Percentiles rank a stretch among this genome's conserved stretches.
Evolutionary conservation across 495 filamentous ascomycete species (phyloP).

Genomic region (Umbilicaria muhlenbergii): DNA sequence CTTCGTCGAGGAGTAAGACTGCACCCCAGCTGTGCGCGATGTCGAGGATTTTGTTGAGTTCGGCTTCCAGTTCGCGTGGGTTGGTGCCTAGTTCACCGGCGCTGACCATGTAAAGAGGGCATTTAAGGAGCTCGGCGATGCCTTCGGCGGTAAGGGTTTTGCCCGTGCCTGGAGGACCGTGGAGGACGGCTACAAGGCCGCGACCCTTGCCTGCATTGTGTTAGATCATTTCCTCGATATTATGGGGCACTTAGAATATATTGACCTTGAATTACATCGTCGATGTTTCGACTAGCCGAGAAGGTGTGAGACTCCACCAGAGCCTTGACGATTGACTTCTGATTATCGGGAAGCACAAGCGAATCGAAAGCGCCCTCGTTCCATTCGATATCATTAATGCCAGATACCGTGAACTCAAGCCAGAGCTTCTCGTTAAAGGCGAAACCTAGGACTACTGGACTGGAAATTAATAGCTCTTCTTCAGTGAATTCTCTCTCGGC

Average conservation of each 20-base stretch:
- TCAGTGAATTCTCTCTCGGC: conserved; percentile 51
- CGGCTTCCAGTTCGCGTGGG: conserved; percentile 56
- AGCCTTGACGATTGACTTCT: conserved; percentile 68
- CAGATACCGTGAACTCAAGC: conserved; percentile 78
- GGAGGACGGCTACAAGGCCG: conserved; percentile 59
- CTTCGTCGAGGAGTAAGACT: conserved; percentile 61
- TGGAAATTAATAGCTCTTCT: conserved; percentile 77
- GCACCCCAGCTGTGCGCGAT: conserved; percentile 82
- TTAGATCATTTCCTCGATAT: not conserved
- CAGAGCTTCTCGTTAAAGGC: conserved; percentile 81
- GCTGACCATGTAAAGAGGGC: conserved; percentile 73
- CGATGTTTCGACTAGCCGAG: conserved; percentile 66
- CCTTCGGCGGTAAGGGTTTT: conserved; percentile 85
- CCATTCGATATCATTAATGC: conserved; percentile 69
- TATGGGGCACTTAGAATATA: not conserved
- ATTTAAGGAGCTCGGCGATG: conserved; percentile 67
- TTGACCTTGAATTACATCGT: conserved; percentile 51
- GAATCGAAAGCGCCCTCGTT: conserved; percentile 68
- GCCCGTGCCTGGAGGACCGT: conserved; percentile 73
- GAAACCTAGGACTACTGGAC: conserved; percentile 87
- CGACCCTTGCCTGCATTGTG: conserved; percentile 60
- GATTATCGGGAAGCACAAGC: conserved; percentile 57
- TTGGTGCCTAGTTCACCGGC: conserved; percentile 75
- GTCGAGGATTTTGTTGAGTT: conserved; percentile 72
- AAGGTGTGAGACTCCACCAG: conserved; percentile 72